phyloP scores from a whole-genome alignment of 352 stramenopile species.

The Globisporangium viniferum region DNA sequence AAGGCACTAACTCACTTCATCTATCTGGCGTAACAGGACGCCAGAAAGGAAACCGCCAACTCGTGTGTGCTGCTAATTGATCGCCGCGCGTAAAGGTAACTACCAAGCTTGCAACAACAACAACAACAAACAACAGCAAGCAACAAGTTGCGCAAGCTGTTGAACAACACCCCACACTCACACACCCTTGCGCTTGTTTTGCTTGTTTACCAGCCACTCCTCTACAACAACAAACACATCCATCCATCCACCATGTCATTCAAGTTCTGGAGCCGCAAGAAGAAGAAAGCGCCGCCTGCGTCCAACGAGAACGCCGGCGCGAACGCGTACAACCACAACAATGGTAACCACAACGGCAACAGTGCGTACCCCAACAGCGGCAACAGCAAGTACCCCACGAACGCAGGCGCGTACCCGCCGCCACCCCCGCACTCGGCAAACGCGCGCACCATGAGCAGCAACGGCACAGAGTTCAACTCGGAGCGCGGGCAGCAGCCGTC shows the following conservation, averaged over 20 bases:
- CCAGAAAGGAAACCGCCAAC: too few relatives aligned
- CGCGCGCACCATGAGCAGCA: slow-evolving; percentile 46
- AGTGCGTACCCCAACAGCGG: slow-evolving; percentile 2
- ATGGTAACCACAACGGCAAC: slow-evolving; percentile 16
- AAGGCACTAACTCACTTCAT: background rate
- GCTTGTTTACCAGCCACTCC: background rate
- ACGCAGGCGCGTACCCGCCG: slow-evolving; percentile 13
- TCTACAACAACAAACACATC: background rate
- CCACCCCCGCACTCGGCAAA: slow-evolving; percentile 40
- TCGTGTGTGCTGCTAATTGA: too few relatives aligned
- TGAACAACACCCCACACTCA: background rate
- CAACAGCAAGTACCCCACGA: slow-evolving; percentile 52
- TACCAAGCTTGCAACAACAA: background rate
- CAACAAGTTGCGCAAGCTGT: background rate
- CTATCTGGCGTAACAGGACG: background rate
- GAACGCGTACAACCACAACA: slow-evolving; percentile 7
- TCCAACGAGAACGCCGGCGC: slow-evolving; percentile 16
- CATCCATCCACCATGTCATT: slow-evolving; percentile 46
- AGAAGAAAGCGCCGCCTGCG: slow-evolving; percentile 38
- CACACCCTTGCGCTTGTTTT: background rate
- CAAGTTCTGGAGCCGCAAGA: slow-evolving; percentile 74
- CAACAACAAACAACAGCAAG: background rate
- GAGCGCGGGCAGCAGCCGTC: slow-evolving; percentile 5
- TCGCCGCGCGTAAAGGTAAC: background rate
- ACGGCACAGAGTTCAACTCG: slow-evolving; percentile 20